phyloP scores from a whole-genome alignment of 2,329 filamentous ascomycete species.

The Rutstroemia sp. region DNA sequence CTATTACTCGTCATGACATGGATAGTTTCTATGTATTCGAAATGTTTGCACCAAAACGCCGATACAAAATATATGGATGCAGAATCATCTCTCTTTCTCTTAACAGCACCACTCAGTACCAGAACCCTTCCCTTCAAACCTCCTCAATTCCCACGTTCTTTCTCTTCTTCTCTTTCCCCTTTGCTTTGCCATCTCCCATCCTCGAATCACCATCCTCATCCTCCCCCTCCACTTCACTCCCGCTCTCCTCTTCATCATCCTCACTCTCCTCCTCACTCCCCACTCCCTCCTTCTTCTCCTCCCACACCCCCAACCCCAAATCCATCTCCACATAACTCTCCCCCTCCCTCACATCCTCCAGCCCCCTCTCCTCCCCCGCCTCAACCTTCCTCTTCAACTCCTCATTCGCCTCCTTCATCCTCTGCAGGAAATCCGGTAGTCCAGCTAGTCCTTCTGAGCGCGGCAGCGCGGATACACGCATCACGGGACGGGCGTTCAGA shows the following conservation, averaged over 20 bases:
- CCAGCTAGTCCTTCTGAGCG: background rate
- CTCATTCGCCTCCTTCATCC: slow-evolving; percentile 18
- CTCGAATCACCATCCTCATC: background rate
- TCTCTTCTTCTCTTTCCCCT: background rate
- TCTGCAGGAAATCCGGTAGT: slow-evolving; percentile 14
- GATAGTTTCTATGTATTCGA: no score
- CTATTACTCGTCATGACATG: no score
- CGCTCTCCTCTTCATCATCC: background rate
- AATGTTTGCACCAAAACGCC: no score
- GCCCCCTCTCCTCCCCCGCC: slow-evolving; percentile 7
- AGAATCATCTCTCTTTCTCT: no score
- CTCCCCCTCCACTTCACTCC: background rate
- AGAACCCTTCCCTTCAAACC: background rate
- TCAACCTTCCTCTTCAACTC: slow-evolving; percentile 12
- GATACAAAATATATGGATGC: no score
- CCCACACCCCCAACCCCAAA: slow-evolving; percentile 16
- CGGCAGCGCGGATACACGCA: slow-evolving; percentile 13
- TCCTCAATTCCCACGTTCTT: slow-evolving; percentile 5
- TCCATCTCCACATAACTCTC: slow-evolving; percentile 15
- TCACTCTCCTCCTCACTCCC: background rate
- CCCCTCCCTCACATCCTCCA: slow-evolving; percentile 11
- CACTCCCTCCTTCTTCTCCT: slow-evolving; percentile 11
- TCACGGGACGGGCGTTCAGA: slow-evolving; percentile 15
- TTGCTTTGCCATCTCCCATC: slow-evolving; percentile 2
- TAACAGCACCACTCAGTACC: no score